A percentile compares a stretch with the other conserved stretches of the same genome.
These are phyloP conservation scores for Bocquillonia castaneifolia DNA, from an alignment of 441 rosid species.

Conservation along the genomic window DNA sequence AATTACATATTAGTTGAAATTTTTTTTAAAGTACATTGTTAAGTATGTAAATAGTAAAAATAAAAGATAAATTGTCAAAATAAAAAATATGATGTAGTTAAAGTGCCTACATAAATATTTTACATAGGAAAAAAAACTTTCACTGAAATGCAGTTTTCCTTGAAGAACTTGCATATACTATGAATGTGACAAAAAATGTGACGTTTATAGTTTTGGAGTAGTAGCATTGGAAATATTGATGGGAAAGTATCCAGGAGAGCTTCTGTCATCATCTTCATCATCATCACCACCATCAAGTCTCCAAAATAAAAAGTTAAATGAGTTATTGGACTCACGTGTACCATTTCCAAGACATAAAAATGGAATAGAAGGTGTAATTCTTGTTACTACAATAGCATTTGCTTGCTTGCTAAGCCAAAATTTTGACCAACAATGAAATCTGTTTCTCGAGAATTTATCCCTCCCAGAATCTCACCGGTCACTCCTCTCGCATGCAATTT, in stretches of 20 bases:
- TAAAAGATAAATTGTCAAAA: too few species aligned
- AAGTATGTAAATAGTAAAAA: too few species aligned
- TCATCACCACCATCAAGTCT: background rate
- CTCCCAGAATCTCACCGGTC: background rate
- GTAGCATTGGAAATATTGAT: slow-evolving; percentile 26
- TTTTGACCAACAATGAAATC: slow-evolving; percentile 21
- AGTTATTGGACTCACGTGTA: slow-evolving; percentile 10
- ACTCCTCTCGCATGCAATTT: slow-evolving; percentile 6
- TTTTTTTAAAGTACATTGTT: background rate
- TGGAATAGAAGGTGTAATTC: background rate
- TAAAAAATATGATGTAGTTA: too few species aligned
- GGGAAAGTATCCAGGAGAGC: slow-evolving; percentile 29
- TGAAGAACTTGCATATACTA: slow-evolving; percentile 24
- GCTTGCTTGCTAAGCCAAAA: slow-evolving; percentile 11
- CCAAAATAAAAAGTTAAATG: slow-evolving; percentile 4
- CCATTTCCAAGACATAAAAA: background rate
- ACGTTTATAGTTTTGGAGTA: slow-evolving; percentile 23
- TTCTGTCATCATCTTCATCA: background rate
- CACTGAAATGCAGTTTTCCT: background rate
- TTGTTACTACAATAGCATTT: slow-evolving; percentile 4
- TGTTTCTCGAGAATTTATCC: slow-evolving; percentile 7
- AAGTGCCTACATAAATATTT: too few species aligned
- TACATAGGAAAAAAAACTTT: too few species aligned
- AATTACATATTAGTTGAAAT: too few species aligned
- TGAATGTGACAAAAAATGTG: slow-evolving; percentile 22